These are phyloP conservation scores for Bondarzewia mesenterica DNA, from an alignment of 1,284 basidiomycete species.

Conservation along the genomic window DNA sequence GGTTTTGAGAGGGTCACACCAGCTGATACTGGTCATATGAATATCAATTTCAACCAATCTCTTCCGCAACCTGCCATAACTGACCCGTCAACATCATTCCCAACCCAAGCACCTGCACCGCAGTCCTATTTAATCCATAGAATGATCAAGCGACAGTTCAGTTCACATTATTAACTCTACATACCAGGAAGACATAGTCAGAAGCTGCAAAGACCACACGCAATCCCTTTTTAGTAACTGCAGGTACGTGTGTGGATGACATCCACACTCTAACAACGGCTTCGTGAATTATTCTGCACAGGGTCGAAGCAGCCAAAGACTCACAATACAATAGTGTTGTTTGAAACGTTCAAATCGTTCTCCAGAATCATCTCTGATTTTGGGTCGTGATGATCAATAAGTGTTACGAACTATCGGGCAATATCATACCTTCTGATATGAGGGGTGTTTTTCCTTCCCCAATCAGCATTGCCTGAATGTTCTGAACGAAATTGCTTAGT, in stretches of 20 bases:
- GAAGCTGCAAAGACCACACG: constrained; percentile 43
- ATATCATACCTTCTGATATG: constrained; percentile 59
- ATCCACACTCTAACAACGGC: constrained; percentile 37
- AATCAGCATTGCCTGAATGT: constrained; percentile 38
- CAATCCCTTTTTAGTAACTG: constrained; percentile 39
- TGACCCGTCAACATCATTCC: constrained; percentile 17
- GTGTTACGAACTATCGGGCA: background rate
- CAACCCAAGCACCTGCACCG: constrained; percentile 74
- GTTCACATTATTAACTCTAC: constrained; percentile 9
- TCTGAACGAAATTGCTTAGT: constrained; percentile 51
- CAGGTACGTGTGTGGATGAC: constrained; percentile 31
- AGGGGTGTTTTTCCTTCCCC: constrained; percentile 46
- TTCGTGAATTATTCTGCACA: background rate
- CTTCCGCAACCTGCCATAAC: too few species aligned
- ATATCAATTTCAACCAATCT: background rate
- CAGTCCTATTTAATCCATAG: constrained; percentile 56
- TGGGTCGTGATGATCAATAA: background rate
- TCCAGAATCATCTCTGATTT: constrained; percentile 58
- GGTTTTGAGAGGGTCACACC: constrained; percentile 73
- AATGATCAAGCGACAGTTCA: background rate
- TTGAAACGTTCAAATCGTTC: constrained; percentile 52
- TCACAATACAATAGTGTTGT: constrained; percentile 62
- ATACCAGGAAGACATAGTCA: constrained; percentile 53
- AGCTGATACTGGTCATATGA: constrained; percentile 28
- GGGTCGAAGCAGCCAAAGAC: background rate